A percentile compares a stretch with the other conserved stretches of the same genome.
These are phyloP conservation scores for Theileria orientalis DNA, from an alignment of 169 alveolate species.

Conservation along the genomic window DNA sequence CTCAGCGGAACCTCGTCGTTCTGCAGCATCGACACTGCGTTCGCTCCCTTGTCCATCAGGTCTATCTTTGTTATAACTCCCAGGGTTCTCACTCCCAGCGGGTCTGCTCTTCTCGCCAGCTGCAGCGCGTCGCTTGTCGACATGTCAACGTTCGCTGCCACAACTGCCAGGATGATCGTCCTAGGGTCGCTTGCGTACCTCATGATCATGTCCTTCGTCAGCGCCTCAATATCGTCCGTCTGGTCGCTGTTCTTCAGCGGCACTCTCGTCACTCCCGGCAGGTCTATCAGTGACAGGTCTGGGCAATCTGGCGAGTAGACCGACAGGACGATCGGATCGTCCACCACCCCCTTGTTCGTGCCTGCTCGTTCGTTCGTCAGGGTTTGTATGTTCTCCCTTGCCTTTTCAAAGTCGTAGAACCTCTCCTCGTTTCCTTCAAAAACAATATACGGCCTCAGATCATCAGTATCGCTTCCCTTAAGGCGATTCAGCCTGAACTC, in stretches of 20 bases:
- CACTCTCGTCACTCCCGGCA: conserved; percentile 98
- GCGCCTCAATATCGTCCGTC: conserved; percentile 91
- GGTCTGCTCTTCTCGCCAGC: conserved; percentile 95
- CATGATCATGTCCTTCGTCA: conserved; percentile 91
- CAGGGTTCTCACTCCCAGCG: conserved; percentile 92
- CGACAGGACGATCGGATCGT: conserved; percentile 94
- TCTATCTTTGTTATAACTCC: conserved; percentile 97
- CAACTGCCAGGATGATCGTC: conserved; percentile 94
- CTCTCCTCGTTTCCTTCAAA: conserved; percentile 78
- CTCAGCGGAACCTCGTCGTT: conserved; percentile 94
- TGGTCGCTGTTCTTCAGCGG: conserved; percentile 95
- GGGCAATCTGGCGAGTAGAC: conserved; percentile 94
- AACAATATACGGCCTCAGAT: conserved; percentile 66
- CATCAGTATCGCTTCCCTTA: conserved; percentile 45
- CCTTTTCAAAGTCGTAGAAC: conserved; percentile 89
- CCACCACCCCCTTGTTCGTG: conserved; percentile 92
- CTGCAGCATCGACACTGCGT: conserved; percentile 92
- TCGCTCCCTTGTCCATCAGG: conserved; percentile 98
- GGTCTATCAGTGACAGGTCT: conserved; percentile 96
- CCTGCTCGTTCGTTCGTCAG: conserved; percentile 90
- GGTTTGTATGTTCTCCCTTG: conserved; percentile 85
- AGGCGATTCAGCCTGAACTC: conserved; percentile 91
- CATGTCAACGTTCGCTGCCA: conserved; percentile 97
- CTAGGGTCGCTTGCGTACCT: conserved; percentile 93
- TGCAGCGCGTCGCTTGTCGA: conserved; percentile 96